Evolutionary conservation across 257 asterid genomes (phyloP).

Genomic region (Eustoma russellianum): DNA sequence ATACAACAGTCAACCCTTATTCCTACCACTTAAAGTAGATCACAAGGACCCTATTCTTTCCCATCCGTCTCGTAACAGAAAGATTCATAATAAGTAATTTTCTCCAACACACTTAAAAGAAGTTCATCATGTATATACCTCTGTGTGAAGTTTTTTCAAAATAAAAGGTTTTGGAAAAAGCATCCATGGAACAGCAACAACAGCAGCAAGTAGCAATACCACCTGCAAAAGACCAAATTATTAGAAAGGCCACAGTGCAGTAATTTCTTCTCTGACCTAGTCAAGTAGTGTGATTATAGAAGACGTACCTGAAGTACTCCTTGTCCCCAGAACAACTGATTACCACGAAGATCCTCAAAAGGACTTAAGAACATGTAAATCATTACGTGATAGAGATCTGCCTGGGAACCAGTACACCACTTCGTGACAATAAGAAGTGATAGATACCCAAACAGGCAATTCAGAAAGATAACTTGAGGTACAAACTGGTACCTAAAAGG

Average conservation of each 20-base stretch:
- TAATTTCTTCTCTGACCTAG: conserved; percentile 1
- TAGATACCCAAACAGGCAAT: conserved; percentile 90
- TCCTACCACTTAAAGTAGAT: no score
- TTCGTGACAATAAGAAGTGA: conserved; percentile 69
- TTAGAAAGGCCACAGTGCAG: conserved; percentile 12
- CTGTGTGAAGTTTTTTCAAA: conserved; percentile 62
- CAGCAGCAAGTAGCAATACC: conserved; percentile 58
- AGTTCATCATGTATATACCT: conserved; percentile 35
- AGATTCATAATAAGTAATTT: no score
- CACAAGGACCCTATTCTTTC: no score
- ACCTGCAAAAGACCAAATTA: conserved; percentile 37
- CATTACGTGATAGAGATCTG: conserved; percentile 95
- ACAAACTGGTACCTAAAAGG: conserved; percentile 80
- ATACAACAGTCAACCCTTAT: no score
- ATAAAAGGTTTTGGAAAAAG: conserved; percentile 96
- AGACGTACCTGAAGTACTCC: conserved; percentile 62
- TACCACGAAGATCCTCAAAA: conserved; percentile 76
- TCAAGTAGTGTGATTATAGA: conserved; percentile 2
- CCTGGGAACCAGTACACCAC: conserved; percentile 94
- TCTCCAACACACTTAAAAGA: neutral
- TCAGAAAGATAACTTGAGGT: conserved; percentile 84
- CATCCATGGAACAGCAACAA: conserved; percentile 97
- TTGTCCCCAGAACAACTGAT: conserved; percentile 85
- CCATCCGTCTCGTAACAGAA: no score
- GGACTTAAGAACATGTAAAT: conserved; percentile 97